Percentiles rank a stretch among this genome's conserved stretches.
Evolutionary conservation across 2,329 filamentous ascomycete genomes (phyloP).

Genomic region (Trichoderma pleuroti): DNA sequence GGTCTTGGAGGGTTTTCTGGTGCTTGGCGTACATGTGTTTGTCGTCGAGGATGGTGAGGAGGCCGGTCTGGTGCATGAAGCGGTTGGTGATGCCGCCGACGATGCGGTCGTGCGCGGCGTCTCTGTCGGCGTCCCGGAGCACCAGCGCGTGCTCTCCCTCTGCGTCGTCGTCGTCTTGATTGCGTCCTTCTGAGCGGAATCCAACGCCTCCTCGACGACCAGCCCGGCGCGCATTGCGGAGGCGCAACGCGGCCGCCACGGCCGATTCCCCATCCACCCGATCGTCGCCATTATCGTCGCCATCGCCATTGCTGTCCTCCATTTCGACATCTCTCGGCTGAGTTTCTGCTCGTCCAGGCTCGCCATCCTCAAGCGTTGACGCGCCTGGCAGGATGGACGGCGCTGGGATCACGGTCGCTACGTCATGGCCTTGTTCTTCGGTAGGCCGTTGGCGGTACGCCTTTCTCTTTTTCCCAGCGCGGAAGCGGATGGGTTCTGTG

Average conservation of each 20-base stretch:
- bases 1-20: not conserved
- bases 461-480: slow-evolving; percentile 58
- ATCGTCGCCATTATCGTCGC: slow-evolving; percentile 20
- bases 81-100: slow-evolving; percentile 40
- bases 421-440: not conserved
- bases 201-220: slow-evolving; percentile 53
- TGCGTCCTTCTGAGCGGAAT: slow-evolving; percentile 42
- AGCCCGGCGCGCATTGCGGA: slow-evolving; percentile 51
- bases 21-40: slow-evolving; percentile 69
- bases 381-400: not conserved
- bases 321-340: not conserved
- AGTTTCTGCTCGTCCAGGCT: too few species aligned
- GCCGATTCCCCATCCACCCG: slow-evolving; percentile 30
- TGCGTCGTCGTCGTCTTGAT: slow-evolving; percentile 5
- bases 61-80: slow-evolving; percentile 70
- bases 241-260: slow-evolving; percentile 48
- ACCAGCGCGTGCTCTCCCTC: slow-evolving; percentile 10
- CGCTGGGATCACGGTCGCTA: not conserved
- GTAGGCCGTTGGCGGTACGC: slow-evolving; percentile 50
- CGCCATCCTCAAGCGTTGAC: not conserved
- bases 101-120: slow-evolving; percentile 13
- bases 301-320: slow-evolving; percentile 23
- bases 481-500: slow-evolving; percentile 47
- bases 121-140: slow-evolving; percentile 21
- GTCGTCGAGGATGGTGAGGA: slow-evolving; percentile 62